Evolutionary conservation across 345 rosid species (phyloP).

Genomic region (Barbarea vulgaris): DNA sequence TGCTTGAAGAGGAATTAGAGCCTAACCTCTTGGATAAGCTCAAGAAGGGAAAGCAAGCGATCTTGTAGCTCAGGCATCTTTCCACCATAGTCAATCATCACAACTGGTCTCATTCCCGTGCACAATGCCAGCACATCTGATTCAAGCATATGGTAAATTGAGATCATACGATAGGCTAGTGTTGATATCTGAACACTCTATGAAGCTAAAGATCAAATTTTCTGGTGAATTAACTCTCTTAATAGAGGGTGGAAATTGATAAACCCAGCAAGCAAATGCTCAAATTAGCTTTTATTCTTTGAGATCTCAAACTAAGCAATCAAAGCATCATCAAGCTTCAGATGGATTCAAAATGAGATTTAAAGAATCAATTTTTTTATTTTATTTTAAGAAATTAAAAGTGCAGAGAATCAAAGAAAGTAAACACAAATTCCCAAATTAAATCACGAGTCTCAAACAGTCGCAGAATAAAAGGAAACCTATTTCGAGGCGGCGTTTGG

Average conservation of each 20-base stretch:
- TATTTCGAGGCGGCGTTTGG: conserved; percentile 73
- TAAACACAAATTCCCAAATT: not conserved
- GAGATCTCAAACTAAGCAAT: not conserved
- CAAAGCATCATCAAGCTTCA: conserved; percentile 7
- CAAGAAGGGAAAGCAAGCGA: conserved; percentile 61
- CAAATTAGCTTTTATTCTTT: not conserved
- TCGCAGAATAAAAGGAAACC: conserved; percentile 44
- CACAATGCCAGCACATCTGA: conserved; percentile 79
- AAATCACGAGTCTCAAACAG: conserved; percentile 1
- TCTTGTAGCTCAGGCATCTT: conserved; percentile 88
- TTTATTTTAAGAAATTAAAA: not conserved
- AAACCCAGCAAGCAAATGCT: conserved; percentile 21
- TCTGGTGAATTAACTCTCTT: not conserved
- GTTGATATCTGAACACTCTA: conserved; percentile 9
- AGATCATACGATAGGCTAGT: not conserved
- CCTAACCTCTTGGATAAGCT: conserved; percentile 63
- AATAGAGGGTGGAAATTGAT: not conserved
- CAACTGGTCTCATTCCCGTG: conserved; percentile 82
- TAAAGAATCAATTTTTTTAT: not conserved
- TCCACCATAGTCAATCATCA: conserved; percentile 96
- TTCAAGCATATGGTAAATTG: not conserved
- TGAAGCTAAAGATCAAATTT: conserved; percentile 9
- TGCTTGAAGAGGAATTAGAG: not conserved
- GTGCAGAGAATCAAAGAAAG: conserved; percentile 5
- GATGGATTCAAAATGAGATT: not conserved